Evolutionary conservation across 2,329 filamentous ascomycete genomes (phyloP).

Genomic region (Beauveria brongniartii): DNA sequence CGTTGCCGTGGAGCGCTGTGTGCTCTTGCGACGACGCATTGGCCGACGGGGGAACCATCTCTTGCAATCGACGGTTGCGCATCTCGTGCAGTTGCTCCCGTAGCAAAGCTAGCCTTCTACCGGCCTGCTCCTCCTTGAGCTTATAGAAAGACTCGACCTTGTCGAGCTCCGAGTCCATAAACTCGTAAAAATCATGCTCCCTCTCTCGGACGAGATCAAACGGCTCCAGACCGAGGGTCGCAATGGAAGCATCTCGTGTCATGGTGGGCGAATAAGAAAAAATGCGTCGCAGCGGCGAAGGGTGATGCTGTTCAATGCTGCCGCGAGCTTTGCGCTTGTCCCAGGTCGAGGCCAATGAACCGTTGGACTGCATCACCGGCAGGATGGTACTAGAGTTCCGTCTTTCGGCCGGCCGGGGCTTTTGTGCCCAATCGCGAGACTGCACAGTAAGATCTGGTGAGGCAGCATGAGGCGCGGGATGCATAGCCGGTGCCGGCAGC

Average conservation of each 20-base stretch:
- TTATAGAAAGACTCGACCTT: slow-evolving; percentile 91
- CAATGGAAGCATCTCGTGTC: slow-evolving; percentile 21
- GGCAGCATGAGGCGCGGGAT: slow-evolving; percentile 14
- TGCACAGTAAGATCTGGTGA: neutral
- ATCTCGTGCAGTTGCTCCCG: slow-evolving; percentile 87
- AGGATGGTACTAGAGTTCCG: slow-evolving; percentile 2
- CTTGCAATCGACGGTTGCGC: slow-evolving; percentile 72
- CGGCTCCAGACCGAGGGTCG: slow-evolving; percentile 30
- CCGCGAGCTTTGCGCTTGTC: neutral
- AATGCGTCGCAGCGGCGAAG: slow-evolving; percentile 27
- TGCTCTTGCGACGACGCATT: neutral
- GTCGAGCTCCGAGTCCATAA: slow-evolving; percentile 74
- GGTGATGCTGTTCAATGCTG: slow-evolving; percentile 19
- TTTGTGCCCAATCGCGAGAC: neutral
- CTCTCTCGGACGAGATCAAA: slow-evolving; percentile 59
- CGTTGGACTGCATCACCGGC: neutral
- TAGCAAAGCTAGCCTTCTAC: slow-evolving; percentile 59
- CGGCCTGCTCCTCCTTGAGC: slow-evolving; percentile 79
- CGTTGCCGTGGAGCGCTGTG: slow-evolving; percentile 29
- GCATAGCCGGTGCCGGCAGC: slow-evolving; percentile 46
- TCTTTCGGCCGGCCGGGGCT: neutral
- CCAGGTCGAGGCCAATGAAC: neutral
- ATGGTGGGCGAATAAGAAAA: slow-evolving; percentile 24
- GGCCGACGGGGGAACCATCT: slow-evolving; percentile 28
- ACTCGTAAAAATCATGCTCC: slow-evolving; percentile 79